Base-by-base conservation (phyloP, 768 basidiomycete species). In the Coprinopsis strossmayeri region DNA sequence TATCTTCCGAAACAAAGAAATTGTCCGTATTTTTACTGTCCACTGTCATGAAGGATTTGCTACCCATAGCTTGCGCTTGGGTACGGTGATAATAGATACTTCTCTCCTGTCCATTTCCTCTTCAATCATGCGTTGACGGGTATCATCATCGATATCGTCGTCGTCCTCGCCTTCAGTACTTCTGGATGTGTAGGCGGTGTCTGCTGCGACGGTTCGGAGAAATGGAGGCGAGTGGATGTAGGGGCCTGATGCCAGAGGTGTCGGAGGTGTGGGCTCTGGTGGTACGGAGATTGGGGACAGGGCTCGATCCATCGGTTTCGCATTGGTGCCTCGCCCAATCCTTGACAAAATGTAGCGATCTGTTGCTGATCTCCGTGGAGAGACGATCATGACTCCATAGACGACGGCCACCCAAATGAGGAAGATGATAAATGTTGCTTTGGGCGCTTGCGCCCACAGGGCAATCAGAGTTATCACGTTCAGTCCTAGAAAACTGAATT, bases 91-190 rank as follows among this genome's bases (percentile, higher is more conserved):
- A 58, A 91, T 87, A n/a, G 84, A 85, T 25, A 91, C 87, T 54
- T 91, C 87, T 42, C 89, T 77, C 55, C 87, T 72, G 32, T 73
- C 79, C 76, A 91, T 87, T 64, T 91, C 88, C 49, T 84, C 82
- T 60, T 91, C 89, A 27, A 90, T 88, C 56, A 78, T 71, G 51
- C 79, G 73, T 61, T 89, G 87, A 51, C 81, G 71, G 11, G 79
- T 74, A 42, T 84, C 80, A 54, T 90, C 87, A 55, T 90, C 87
- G 48, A 84, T 69, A 10, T 77, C 77, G 46, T 81, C 83, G 5
- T 72, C 73, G 27, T 78, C 80, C 41, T 69, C 69, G 52, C 73
- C 78, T 44, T 70, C 71, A 38, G 73, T 76, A n/a, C 64, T 68
- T 17, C 68, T 62, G 18, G 61, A 56, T 32, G 59, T 52, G 24